phyloP scores from a whole-genome alignment of 169 alveolate genomes.

The Plasmodium inui region DNA sequence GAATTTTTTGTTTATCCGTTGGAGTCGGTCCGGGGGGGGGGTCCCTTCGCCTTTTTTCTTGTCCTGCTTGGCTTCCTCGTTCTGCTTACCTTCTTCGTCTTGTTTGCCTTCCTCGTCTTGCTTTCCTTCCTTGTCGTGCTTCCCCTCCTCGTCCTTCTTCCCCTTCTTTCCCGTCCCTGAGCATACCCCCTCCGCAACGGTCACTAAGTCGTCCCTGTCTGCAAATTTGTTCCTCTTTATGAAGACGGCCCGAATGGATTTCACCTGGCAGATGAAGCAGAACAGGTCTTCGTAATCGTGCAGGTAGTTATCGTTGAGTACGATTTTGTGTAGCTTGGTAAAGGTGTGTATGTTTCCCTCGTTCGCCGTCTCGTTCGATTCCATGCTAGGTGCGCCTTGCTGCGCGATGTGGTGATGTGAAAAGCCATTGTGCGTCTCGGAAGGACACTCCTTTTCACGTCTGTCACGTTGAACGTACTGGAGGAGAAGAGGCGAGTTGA shows the following conservation, averaged over 20 bases:
- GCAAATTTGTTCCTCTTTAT: constrained; percentile 48
- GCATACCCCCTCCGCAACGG: constrained; percentile 28
- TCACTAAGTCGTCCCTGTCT: constrained; percentile 27
- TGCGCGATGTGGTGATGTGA: not conserved
- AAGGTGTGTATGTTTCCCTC: not conserved
- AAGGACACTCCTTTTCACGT: not conserved
- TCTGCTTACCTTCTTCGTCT: too few relatives aligned
- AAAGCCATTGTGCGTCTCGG: not conserved
- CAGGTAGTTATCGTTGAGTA: constrained; percentile 60
- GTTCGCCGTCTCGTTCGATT: not conserved
- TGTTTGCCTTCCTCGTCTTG: too few relatives aligned
- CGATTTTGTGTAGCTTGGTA: constrained; percentile 36
- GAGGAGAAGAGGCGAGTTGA: not conserved
- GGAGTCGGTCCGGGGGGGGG: not conserved
- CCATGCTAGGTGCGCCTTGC: not conserved
- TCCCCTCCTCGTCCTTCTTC: not conserved
- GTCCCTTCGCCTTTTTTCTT: not conserved
- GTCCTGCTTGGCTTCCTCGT: too few relatives aligned
- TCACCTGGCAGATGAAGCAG: constrained; percentile 18
- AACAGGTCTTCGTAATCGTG: constrained; percentile 64
- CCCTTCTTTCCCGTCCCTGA: not conserved
- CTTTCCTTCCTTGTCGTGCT: not conserved
- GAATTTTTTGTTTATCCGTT: constrained; percentile 37
- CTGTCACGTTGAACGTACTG: constrained; percentile 14
- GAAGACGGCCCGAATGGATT: constrained; percentile 25